Evolutionary conservation across 2,329 filamentous ascomycete species (phyloP), one percentile per base, ranked within the genome.

Genomic region (Tolypocladium tundrense): DNA sequence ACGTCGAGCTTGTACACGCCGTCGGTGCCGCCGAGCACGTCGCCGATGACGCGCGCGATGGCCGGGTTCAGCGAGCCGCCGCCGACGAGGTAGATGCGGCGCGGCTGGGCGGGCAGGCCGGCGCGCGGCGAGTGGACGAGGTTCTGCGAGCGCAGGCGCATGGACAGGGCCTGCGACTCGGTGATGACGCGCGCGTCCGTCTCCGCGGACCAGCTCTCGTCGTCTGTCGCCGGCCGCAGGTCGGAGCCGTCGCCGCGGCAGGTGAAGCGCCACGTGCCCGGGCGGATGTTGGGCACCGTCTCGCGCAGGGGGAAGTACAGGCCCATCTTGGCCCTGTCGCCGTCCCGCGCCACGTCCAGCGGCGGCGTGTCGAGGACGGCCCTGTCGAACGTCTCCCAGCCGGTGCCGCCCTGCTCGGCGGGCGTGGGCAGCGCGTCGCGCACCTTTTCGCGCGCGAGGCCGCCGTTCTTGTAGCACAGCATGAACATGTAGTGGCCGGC

Each of bases 391-490:
- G 73, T 79, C 55, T 84, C 82, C 94, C 94, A 99, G 13, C 79
- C 77, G 58, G 87, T 79, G 5, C 72, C 64, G 37, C 72, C 70
- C 33, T 60, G 57, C 11, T 21, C n/a, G 11, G 77, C 71, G 33
- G 75, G 73, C 27, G 75, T 72, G 45, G 91, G 88, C 56, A 97
- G 83, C 0, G 83, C 80, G 69, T 99, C 91, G 57, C 94, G 88
- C 61, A 97, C 84, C 66, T 89, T 86, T 71, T 99, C 94, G 51
- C 94, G 88, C 2, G 94, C 93, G 1, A 97, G 84, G 2, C 91
- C 91, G 64, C 94, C 94, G 74, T 99, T 99, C 76, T 97, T 97
- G 79, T 97, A 99, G 80, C 94, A 99, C 41, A 99, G 85, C 94
- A 99, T 99, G 75, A 99, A 97, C 94, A 99, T 97, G 81, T 96